These are phyloP conservation scores for Phytopythium delawarense DNA, from an alignment of 352 stramenopile genomes.

Conservation along the genomic window DNA sequence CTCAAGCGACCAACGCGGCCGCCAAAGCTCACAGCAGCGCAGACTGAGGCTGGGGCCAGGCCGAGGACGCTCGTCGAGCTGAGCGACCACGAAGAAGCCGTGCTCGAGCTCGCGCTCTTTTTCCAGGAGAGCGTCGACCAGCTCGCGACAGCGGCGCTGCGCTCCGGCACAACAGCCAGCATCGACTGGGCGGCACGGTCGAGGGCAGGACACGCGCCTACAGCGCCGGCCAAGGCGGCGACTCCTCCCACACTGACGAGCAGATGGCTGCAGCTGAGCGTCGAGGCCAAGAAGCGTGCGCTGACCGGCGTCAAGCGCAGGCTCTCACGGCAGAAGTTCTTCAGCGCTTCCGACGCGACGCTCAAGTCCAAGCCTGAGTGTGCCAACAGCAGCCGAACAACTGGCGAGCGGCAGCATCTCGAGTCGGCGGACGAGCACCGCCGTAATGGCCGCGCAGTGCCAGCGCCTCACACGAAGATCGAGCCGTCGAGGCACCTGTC, in stretches of 20 bases:
- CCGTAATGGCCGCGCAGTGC: not conserved
- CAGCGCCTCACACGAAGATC: constrained; percentile 4
- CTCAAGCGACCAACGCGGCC: not conserved
- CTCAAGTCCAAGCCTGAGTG: not conserved
- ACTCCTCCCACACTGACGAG: not conserved
- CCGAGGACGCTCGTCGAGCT: constrained; percentile 33
- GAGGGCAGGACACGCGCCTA: not conserved
- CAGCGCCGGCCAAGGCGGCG: not conserved
- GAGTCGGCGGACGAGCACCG: not conserved
- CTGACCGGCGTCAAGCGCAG: constrained; percentile 13
- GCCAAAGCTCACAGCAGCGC: not conserved
- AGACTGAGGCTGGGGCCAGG: not conserved
- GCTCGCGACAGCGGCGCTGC: not conserved
- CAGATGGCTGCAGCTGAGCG: constrained; percentile 13
- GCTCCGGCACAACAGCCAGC: not conserved
- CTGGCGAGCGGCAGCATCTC: not conserved
- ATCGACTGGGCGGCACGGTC: not conserved
- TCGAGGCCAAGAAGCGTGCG: constrained; percentile 9
- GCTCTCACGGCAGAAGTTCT: constrained; percentile 17
- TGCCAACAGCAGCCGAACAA: not conserved
- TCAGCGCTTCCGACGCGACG: not conserved
- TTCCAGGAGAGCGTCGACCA: constrained; percentile 22
- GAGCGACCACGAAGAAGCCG: constrained; percentile 35
- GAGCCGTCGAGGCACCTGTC: constrained; percentile 21
- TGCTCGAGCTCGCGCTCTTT: constrained; percentile 33